Percentiles rank a stretch among this genome's conserved stretches.
phyloP scores from a whole-genome alignment of 345 rosid species.

The Boechera retrofracta region DNA sequence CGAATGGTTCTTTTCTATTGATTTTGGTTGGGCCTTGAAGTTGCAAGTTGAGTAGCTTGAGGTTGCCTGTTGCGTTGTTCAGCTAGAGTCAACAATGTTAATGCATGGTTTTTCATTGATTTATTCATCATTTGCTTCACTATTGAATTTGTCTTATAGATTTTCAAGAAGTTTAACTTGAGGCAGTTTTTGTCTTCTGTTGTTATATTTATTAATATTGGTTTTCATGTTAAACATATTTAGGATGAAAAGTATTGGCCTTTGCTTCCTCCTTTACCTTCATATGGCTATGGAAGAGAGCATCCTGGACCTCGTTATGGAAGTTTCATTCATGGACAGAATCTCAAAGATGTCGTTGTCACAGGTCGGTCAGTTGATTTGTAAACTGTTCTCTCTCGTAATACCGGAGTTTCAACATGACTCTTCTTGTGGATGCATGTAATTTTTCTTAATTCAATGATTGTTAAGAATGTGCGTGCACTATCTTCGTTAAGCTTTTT shows the following conservation, averaged over 20 bases:
- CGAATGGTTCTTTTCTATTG: not conserved
- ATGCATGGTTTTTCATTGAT: not conserved
- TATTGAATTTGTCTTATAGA: not conserved
- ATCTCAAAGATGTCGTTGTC: slow-evolving; percentile 69
- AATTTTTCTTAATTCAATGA: not conserved
- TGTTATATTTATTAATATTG: not conserved
- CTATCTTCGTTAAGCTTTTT: not conserved
- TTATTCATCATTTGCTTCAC: not conserved
- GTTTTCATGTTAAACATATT: not conserved
- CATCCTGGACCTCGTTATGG: slow-evolving; percentile 74
- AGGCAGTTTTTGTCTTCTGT: not conserved
- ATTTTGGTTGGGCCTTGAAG: not conserved
- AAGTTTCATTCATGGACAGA: slow-evolving; percentile 74
- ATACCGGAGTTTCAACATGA: not conserved
- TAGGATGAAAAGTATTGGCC: slow-evolving; percentile 73
- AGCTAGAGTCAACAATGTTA: not conserved
- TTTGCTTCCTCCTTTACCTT: slow-evolving; percentile 72
- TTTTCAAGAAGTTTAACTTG: slow-evolving; percentile 1
- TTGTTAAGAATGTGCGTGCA: not conserved
- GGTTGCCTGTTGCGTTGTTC: not conserved
- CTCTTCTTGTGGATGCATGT: slow-evolving; percentile 6
- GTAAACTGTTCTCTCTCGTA: not conserved
- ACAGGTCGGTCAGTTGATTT: slow-evolving; percentile 53
- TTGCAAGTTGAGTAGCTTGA: slow-evolving; percentile 9
- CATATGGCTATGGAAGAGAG: slow-evolving; percentile 75